Evolutionary conservation across 305 asterid species (phyloP), one percentile per base, ranked within the genome.

Genomic region (Lippia alba): DNA sequence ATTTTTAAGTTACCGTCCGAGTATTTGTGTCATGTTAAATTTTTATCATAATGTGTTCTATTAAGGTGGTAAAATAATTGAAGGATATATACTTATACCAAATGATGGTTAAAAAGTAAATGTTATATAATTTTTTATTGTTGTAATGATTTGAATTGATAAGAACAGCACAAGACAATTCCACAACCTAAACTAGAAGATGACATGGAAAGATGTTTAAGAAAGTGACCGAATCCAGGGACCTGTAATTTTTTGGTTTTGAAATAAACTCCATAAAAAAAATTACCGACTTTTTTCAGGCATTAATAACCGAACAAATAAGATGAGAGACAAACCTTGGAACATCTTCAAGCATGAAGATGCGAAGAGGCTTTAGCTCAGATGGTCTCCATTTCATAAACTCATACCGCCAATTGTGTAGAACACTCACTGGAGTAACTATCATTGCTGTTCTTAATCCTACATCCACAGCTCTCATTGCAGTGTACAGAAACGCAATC

Each of bases 401-500:
- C 83, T 94, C 99, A 40, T 76, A 80, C 58, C 96, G 86, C 99
- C 99, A 94, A 77, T 94, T 91, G 88, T 94, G 97, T 84, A 87
- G 75, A 69, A 94, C 99, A 80, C 99, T 94, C 51, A 94, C 97
- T 67, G 97, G 97, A 36, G 96, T 90, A 76, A 94, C 97, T 56
- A 91, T 88, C 64, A 94, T 96, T 41, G 92, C 99, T 65, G 97
- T 88, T 83, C 56, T 89, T 68, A 91, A 79, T 66, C 99, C 97
- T 72, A 94, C 79, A 83, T 90, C 92, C 71, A 83, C 92, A 78
- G 82, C 64, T 86, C 97, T 85, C 97, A 94, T 90, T 59, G 96
- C 99, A 55, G 96, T 83, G 76, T 91, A 94, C 66, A 94, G 81
- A 85, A 94, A 90, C 57, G 97, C 88, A 76, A 91, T 90, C 55